Base-by-base conservation (phyloP, 129 eudicot species). In the Lactuca saligna region DNA sequence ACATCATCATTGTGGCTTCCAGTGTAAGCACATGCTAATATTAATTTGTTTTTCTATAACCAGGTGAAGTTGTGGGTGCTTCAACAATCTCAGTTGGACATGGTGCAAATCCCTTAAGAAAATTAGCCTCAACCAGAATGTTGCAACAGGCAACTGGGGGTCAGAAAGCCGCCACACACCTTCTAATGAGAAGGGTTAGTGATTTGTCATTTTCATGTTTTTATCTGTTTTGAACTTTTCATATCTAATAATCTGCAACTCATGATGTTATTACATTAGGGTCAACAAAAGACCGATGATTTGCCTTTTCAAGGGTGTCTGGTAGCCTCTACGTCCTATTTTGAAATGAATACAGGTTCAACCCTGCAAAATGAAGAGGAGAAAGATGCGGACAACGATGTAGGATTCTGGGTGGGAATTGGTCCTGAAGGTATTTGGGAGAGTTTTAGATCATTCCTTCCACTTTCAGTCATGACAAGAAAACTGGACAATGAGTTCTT, bases 11-110 rank as follows among this genome's bases (percentile, higher is more conserved):
- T 20, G 35, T 55, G 62, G 15, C 34, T 48, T 54, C 20, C 0
- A 9, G 46, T 54, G 7, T 54, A 42, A 66, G 17, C 66, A 33
- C 41, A 46, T 49, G 68, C 61, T 75, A 48, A 66, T 58, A 39
- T 49, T 59, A 9, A 37, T 68, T 75, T 48, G 61, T 17, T 32
- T 34, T 20, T 35, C 9, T 39, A 46, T 69, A 60, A 73, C 54
- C 79, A 94, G 99, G 99, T 70, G 99, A 94, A 82, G 99, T 94
- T 55, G 93, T 94, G 66, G 97, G 99, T 70, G 90, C 99, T 54
- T 81, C 96, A 13, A 89, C 96, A 9, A 79, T 94, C 81, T 74
- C 96, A 11, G 88, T 89, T 58, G 97, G 99, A 59, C 93, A 85
- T 66, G 91, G 96, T 61, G 74, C 79, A 58, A 81, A 73, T 68